Base-by-base conservation (phyloP, 805 yeast species). In the Wickerhamomyces bovis region DNA sequence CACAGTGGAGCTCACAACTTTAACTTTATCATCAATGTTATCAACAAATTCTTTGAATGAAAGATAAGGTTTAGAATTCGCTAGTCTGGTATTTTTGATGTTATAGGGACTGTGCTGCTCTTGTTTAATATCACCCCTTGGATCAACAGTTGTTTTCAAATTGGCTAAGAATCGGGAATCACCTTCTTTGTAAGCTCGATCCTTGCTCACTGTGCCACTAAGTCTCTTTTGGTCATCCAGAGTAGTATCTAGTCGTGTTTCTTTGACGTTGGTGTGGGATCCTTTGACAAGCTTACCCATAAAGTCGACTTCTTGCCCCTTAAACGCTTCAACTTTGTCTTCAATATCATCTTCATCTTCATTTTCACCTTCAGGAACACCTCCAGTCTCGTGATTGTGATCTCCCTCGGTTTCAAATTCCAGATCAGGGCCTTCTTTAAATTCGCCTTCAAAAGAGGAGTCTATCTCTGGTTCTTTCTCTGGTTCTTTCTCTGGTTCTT, bases 51-150 rank as follows among this genome's bases (percentile, higher is more conserved):
- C 54, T 42, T 46, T 54, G 41, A 58, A 46, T 1, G 48, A 42
- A 13, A 39, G 30, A 7, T 39, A 46, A 3, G 51, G 50, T 11
- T 21, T 44, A 1, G 30, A 12, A 19, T 45, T 50, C 9, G 50
- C 15, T 4, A 45, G 10, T 19, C 51, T 41, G 9, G 39, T 43
- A 0, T 53, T 52, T 11, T 41, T 23, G 18, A 43, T 47, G 7
- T 19, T 52, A 35, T 47, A 56, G 0, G 58, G 62, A 21, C 61
- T 54, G 38, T 57, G 55, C 31, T 44, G 50, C 21, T 47, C 48
- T 43, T 51, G 55, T 28, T 43, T 47, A 2, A 44, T 20, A 11
- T 41, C 16, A 2, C 31, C 31, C 13, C 21, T 18, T 33, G 50
- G 39, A 20, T 19, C 30, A 12, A 45, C 21, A 3, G 48, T 28